A percentile compares a stretch with the other conserved stretches of the same genome.
These are phyloP conservation scores for Cyclotella sp. DNA, from an alignment of 108 stramenopile genomes.

Conservation along the genomic window DNA sequence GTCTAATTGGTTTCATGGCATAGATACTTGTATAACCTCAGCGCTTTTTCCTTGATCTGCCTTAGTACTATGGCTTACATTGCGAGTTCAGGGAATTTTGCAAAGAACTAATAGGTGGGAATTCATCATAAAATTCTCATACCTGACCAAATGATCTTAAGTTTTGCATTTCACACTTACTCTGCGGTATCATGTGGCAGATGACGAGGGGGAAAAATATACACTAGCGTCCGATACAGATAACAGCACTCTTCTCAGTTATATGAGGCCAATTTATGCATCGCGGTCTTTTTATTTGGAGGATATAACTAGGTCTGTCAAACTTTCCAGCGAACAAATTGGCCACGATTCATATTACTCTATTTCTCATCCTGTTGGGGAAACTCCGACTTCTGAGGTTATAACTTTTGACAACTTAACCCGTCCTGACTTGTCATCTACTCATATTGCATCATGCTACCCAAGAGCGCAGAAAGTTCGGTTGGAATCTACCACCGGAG, in stretches of 20 bases:
- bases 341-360: background rate
- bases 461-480: background rate
- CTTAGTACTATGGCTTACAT: conserved; percentile 4
- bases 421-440: background rate
- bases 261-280: conserved; percentile 1
- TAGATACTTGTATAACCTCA: background rate
- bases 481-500: conserved; percentile 2
- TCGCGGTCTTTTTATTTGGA: background rate
- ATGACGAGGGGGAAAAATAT: conserved; percentile 1
- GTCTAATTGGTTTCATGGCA: background rate
- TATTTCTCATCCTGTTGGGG: background rate
- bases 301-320: background rate
- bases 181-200: background rate
- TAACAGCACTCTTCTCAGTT: background rate
- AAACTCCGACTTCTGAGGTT: no score
- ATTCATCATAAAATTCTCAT: background rate
- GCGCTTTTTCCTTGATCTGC: background rate
- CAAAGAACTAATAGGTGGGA: background rate
- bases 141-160: background rate
- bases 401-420: background rate
- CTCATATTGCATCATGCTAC: background rate
- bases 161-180: background rate
- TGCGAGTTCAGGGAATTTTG: conserved; percentile 21
- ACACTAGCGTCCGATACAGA: background rate
- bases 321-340: background rate